phyloP scores from a whole-genome alignment of 306 rosid genomes.

The Prunus davidiana region DNA sequence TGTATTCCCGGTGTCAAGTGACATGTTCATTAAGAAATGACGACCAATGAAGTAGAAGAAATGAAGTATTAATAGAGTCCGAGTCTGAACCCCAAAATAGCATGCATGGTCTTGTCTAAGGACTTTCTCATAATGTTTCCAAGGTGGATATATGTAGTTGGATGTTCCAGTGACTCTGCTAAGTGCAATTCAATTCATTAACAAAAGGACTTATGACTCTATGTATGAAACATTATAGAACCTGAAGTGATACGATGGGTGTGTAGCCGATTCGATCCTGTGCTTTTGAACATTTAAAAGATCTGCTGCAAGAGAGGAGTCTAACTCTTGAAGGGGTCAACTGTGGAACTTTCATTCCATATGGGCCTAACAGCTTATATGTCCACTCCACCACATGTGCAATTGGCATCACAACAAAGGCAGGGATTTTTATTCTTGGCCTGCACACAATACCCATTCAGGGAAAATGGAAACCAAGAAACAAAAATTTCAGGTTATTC shows the following conservation, averaged over 20 bases:
- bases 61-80: neutral
- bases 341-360: conserved; percentile 97
- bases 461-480: conserved; percentile 4
- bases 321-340: conserved; percentile 93
- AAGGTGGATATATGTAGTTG: neutral
- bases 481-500: neutral
- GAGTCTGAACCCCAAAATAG: neutral
- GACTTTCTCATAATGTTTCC: no score
- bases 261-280: conserved; percentile 74
- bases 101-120: neutral
- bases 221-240: conserved; percentile 29
- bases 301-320: conserved; percentile 79
- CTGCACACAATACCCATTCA: conserved; percentile 58
- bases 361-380: conserved; percentile 81
- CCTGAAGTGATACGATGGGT: conserved; percentile 82
- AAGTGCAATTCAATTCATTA: conserved; percentile 3
- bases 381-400: conserved; percentile 79
- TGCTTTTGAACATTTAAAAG: conserved; percentile 86
- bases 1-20: no score
- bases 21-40: neutral
- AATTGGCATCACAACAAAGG: conserved; percentile 71
- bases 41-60: neutral
- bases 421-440: conserved; percentile 88
- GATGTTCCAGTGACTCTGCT: neutral
- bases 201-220: neutral